phyloP scores from a whole-genome alignment of 805 yeast species.

The Ogataea pini region DNA sequence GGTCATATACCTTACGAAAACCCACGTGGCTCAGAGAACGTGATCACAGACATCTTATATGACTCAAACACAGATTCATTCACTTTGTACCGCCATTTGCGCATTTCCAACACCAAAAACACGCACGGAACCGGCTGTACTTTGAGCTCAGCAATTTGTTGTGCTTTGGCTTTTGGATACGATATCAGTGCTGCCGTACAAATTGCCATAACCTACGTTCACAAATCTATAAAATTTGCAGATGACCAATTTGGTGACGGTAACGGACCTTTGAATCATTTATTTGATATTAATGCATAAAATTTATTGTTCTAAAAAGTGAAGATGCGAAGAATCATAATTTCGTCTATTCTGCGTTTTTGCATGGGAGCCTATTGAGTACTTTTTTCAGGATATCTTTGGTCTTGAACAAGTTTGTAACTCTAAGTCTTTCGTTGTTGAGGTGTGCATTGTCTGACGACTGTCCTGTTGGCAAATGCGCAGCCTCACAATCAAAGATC shows the following conservation, averaged over 20 bases:
- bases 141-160: constrained; percentile 73
- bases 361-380: constrained; percentile 42
- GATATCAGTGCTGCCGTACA: constrained; percentile 50
- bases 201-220: constrained; percentile 63
- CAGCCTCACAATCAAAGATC: constrained; percentile 81
- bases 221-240: constrained; percentile 54
- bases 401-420: constrained; percentile 74
- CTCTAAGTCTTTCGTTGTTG: constrained; percentile 79
- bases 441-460: constrained; percentile 92
- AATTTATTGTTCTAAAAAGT: not conserved
- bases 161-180: constrained; percentile 62
- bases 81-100: constrained; percentile 48
- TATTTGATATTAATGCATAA: constrained; percentile 8
- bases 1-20: constrained; percentile 63
- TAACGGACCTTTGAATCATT: constrained; percentile 76
- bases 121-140: constrained; percentile 93
- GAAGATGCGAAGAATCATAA: not conserved
- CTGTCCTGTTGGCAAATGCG: constrained; percentile 96
- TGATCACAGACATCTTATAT: constrained; percentile 56
- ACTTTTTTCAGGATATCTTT: constrained; percentile 61
- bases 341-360: constrained; percentile 1
- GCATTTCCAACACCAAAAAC: constrained; percentile 45
- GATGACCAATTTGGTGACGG: constrained; percentile 47
- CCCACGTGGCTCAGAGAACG: constrained; percentile 1
- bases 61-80: constrained; percentile 39